Conservation (phyloP, 2,329 filamentous ascomycete species). For the Basipetospora chlamydospora region DNA sequence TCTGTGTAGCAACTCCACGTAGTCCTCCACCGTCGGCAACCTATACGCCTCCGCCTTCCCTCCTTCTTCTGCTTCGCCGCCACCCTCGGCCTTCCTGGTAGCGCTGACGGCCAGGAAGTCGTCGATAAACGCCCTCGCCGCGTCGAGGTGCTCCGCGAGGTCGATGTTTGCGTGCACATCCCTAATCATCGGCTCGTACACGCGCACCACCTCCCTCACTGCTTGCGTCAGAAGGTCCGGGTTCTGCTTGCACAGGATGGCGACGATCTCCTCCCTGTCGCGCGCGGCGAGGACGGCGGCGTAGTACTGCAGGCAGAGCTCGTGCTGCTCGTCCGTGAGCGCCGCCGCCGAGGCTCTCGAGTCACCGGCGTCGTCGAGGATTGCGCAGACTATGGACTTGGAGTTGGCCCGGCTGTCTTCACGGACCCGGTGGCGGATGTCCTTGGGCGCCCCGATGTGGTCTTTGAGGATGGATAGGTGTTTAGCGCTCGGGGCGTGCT, state of each 20-base stretch:
- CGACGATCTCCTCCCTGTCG: slow-evolving; percentile 58
- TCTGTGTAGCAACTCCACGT: slow-evolving; percentile 48
- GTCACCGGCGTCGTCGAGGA: slow-evolving; percentile 42
- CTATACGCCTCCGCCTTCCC: slow-evolving; percentile 6
- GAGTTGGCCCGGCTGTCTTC: slow-evolving; percentile 32
- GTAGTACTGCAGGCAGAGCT: slow-evolving; percentile 53
- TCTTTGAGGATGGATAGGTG: slow-evolving; percentile 46
- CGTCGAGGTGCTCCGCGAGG: slow-evolving; percentile 51
- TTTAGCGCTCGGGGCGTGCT: slow-evolving; percentile 31
- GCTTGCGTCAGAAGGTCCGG: slow-evolving; percentile 61
- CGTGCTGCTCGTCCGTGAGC: slow-evolving; percentile 46
- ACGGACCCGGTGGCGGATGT: slow-evolving; percentile 44
- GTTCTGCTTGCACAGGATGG: slow-evolving; percentile 49
- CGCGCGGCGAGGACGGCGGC: slow-evolving; percentile 54
- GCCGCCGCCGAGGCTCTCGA: slow-evolving; percentile 17
- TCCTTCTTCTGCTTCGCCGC: neutral
- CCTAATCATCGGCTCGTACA: slow-evolving; percentile 63
- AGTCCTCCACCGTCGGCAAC: slow-evolving; percentile 56
- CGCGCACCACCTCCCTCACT: slow-evolving; percentile 47
- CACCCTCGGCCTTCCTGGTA: slow-evolving; percentile 18
- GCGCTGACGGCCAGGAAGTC: slow-evolving; percentile 52
- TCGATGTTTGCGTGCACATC: slow-evolving; percentile 57
- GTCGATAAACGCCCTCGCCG: slow-evolving; percentile 52
- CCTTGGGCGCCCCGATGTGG: slow-evolving; percentile 36
- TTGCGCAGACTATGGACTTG: slow-evolving; percentile 50